These are phyloP conservation scores for Stemphylium beticola DNA, from an alignment of 2,329 filamentous ascomycete species.

Conservation along the genomic window DNA sequence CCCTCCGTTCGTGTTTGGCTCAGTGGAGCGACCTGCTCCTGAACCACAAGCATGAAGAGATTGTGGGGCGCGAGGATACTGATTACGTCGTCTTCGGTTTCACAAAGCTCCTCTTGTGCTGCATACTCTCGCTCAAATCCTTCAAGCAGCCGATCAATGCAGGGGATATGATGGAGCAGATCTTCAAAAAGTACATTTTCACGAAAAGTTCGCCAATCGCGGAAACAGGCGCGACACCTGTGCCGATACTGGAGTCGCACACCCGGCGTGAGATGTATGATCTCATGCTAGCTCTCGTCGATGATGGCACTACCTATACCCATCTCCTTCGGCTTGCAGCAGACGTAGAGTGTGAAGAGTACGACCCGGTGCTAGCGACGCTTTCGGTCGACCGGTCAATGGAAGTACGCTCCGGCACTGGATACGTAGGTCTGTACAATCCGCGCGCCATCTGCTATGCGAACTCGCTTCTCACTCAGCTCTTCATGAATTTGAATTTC, in stretches of 20 bases:
- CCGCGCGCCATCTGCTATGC: slow-evolving; percentile 96
- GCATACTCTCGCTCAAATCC: slow-evolving; percentile 48
- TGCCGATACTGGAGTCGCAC: slow-evolving; percentile 45
- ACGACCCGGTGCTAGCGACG: slow-evolving; percentile 65
- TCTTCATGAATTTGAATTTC: slow-evolving; percentile 94
- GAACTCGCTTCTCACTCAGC: slow-evolving; percentile 90
- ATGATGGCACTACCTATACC: slow-evolving; percentile 38
- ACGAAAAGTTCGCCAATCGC: slow-evolving; percentile 17
- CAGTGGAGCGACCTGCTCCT: slow-evolving; percentile 46
- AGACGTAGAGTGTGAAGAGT: slow-evolving; percentile 25
- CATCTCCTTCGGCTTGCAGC: slow-evolving; percentile 37
- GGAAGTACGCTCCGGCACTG: slow-evolving; percentile 75
- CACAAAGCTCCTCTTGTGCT: slow-evolving; percentile 48
- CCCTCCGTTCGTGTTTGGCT: slow-evolving; percentile 35
- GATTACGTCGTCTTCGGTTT: slow-evolving; percentile 49
- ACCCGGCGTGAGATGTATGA: slow-evolving; percentile 49
- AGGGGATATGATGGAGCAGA: slow-evolving; percentile 33
- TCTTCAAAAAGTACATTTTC: slow-evolving; percentile 49
- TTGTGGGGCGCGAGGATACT: slow-evolving; percentile 44
- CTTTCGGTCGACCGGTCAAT: slow-evolving; percentile 65
- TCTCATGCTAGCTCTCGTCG: slow-evolving; percentile 40
- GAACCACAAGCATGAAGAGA: slow-evolving; percentile 40
- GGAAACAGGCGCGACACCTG: slow-evolving; percentile 15
- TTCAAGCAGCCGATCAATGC: slow-evolving; percentile 48
- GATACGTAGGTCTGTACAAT: slow-evolving; percentile 89